A percentile compares a stretch with the other conserved stretches of the same genome.
Evolutionary conservation across 768 basidiomycete species (phyloP).

Genomic region (Russula sp.): DNA sequence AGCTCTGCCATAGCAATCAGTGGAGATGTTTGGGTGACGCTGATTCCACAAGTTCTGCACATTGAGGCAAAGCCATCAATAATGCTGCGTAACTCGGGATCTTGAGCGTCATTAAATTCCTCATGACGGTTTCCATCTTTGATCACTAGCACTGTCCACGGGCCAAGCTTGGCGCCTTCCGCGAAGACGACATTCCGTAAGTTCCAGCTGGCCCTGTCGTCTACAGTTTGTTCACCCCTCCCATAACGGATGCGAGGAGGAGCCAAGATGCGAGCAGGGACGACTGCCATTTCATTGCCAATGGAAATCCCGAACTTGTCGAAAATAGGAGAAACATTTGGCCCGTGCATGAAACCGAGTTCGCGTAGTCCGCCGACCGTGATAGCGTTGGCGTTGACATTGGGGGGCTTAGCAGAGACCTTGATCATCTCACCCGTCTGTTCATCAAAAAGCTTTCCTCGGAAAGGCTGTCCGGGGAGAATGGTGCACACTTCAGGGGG

Average conservation of each 20-base stretch:
- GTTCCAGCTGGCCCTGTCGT: conserved; percentile 49
- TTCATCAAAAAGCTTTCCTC: conserved; percentile 51
- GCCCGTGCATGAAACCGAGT: conserved; percentile 36
- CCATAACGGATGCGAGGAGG: conserved; percentile 40
- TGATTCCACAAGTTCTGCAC: conserved; percentile 63
- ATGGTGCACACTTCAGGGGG: conserved; percentile 48
- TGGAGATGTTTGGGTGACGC: conserved; percentile 37
- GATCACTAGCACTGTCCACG: conserved; percentile 68
- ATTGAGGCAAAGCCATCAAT: conserved; percentile 53
- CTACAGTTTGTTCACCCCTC: conserved; percentile 31
- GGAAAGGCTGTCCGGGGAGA: conserved; percentile 36
- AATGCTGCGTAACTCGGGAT: conserved; percentile 44
- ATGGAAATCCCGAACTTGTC: conserved; percentile 42
- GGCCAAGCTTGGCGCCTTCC: conserved; percentile 46
- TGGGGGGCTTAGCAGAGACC: conserved; percentile 44
- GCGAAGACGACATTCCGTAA: conserved; percentile 55
- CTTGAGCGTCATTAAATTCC: conserved; percentile 51
- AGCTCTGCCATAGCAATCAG: conserved; percentile 39
- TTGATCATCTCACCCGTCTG: conserved; percentile 48
- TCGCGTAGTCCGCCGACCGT: conserved; percentile 37
- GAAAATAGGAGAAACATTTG: conserved; percentile 31
- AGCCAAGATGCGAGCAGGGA: conserved; percentile 47
- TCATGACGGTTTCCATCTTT: conserved; percentile 49
- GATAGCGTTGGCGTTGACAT: conserved; percentile 44
- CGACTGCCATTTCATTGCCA: conserved; percentile 47